Evolutionary conservation across 73 alveolate genomes (phyloP).

Genomic region (Blepharisma japonicum): DNA sequence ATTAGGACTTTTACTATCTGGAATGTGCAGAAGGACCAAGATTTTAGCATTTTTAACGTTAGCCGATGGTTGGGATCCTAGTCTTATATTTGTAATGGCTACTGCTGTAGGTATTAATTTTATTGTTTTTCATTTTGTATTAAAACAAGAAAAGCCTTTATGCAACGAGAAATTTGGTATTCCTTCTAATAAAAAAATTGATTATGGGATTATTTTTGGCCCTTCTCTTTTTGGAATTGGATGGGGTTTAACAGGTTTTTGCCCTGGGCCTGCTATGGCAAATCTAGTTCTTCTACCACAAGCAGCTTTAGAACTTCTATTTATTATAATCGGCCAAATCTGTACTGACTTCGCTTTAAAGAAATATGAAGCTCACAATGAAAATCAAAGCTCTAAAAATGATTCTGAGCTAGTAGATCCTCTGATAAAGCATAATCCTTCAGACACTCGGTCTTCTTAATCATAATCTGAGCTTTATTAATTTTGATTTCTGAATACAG

Average conservation of each 20-base stretch:
- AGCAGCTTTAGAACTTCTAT: neutral
- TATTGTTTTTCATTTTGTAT: conserved; percentile 57
- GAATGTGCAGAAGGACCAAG: conserved; percentile 85
- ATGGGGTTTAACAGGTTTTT: conserved; percentile 97
- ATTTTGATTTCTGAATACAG: no score
- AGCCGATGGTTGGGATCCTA: conserved; percentile 86
- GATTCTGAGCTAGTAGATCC: no score
- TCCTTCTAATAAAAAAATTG: conserved; percentile 65
- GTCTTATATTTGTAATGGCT: conserved; percentile 83
- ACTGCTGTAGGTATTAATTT: conserved; percentile 84
- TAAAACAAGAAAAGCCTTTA: neutral
- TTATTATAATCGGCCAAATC: neutral
- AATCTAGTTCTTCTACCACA: neutral
- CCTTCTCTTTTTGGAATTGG: conserved; percentile 95
- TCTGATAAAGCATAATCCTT: no score
- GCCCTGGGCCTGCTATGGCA: conserved; percentile 97
- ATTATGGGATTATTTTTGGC: conserved; percentile 80
- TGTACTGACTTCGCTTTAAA: neutral
- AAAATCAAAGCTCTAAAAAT: no score
- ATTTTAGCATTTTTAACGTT: conserved; percentile 76
- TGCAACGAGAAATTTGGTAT: neutral
- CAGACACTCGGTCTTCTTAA: no score
- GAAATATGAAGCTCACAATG: neutral
- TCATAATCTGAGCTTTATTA: no score
- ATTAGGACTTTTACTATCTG: conserved; percentile 82